Percentiles rank a stretch among this genome's conserved stretches.
Conservation (phyloP, 306 rosid species). For the Biancaea sappan region DNA sequence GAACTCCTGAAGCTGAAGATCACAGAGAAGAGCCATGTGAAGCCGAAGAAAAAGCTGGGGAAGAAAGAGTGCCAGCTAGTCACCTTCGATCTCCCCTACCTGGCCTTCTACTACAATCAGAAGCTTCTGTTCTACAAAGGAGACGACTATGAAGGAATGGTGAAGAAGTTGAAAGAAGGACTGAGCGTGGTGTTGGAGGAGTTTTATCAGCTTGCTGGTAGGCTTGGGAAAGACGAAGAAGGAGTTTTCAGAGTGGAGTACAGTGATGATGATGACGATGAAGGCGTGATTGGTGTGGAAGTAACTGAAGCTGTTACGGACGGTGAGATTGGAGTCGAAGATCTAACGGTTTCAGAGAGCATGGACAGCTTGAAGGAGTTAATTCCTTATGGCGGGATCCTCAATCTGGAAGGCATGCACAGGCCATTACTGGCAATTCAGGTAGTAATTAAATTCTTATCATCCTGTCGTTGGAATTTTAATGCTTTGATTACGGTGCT, state of each 20-base stretch:
- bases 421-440: constrained; percentile 79
- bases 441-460: constrained; percentile 46
- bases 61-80: constrained; percentile 69
- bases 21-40: constrained; percentile 57
- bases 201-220: constrained; percentile 84
- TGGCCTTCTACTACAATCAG: constrained; percentile 96
- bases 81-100: constrained; percentile 90
- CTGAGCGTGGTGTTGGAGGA: constrained; percentile 61
- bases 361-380: constrained; percentile 57
- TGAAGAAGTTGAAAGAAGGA: constrained; percentile 71
- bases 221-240: constrained; percentile 81
- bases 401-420: constrained; percentile 84
- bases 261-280: constrained; percentile 46
- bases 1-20: constrained; percentile 50
- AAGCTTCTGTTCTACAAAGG: constrained; percentile 79
- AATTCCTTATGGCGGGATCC: constrained; percentile 63
- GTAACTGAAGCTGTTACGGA: constrained; percentile 66
- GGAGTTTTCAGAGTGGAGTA: constrained; percentile 84
- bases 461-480: too few relatives aligned
- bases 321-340: constrained; percentile 54
- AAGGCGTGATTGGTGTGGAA: constrained; percentile 61
- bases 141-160: constrained; percentile 54
- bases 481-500: too few relatives aligned
- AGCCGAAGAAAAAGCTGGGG: constrained; percentile 62
- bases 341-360: constrained; percentile 71